Evolutionary conservation across 1,139 yeast genomes (phyloP).

Genomic region (Eremothecium sinecaudum): DNA sequence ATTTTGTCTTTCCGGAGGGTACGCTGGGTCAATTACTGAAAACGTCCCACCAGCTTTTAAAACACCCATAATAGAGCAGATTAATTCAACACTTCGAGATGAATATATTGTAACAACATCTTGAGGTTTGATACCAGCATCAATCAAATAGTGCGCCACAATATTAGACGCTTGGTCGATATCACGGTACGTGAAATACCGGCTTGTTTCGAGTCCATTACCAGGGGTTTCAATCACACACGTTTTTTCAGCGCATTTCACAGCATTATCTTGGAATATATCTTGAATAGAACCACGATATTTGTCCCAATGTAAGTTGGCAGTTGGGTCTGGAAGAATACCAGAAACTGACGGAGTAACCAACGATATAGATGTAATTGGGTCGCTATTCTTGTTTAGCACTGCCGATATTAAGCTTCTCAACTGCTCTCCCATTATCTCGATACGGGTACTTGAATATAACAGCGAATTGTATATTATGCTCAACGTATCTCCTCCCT

Average conservation of each 20-base stretch:
- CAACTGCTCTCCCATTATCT: conserved; percentile 65
- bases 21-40: conserved; percentile 97
- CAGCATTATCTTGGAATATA: conserved; percentile 79
- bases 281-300: conserved; percentile 95
- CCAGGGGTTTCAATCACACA: conserved; percentile 88
- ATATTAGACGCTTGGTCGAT: conserved; percentile 91
- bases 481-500: conserved; percentile 13
- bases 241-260: conserved; percentile 67
- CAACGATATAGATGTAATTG: conserved; percentile 55
- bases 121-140: conserved; percentile 75
- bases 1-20: conserved; percentile 96
- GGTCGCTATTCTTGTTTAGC: conserved; percentile 28
- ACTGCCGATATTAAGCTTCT: conserved; percentile 40
- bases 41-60: conserved; percentile 97
- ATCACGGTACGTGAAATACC: conserved; percentile 73
- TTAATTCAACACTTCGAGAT: conserved; percentile 91
- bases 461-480: conserved; percentile 60
- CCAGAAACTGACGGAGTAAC: conserved; percentile 53
- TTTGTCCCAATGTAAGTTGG: conserved; percentile 80
- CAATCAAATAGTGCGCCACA: conserved; percentile 78
- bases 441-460: conserved; percentile 61
- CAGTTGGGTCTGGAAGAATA: conserved; percentile 78
- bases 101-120: conserved; percentile 97
- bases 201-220: conserved; percentile 45
- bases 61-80: conserved; percentile 96